Evolutionary conservation across 176 grass and related monocot species (phyloP).

Genomic region (Poa pratensis): DNA sequence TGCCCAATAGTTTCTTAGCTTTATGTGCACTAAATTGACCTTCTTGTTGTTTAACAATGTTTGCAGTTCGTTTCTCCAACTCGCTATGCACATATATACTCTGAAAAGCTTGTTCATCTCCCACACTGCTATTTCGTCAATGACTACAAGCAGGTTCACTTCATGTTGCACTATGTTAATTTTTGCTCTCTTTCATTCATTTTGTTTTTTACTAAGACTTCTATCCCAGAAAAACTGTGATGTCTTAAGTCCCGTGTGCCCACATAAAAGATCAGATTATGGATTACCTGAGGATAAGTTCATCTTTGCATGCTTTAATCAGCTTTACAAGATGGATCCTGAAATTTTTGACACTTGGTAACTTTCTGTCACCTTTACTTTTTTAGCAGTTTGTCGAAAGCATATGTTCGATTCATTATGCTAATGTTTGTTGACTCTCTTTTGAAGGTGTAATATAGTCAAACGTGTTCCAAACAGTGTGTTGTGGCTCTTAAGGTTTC

Average conservation of each 20-base stretch:
- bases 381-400: not conserved
- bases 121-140: conserved; percentile 87
- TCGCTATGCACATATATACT: conserved; percentile 66
- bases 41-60: conserved; percentile 13
- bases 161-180: conserved; percentile 6
- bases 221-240: conserved; percentile 31
- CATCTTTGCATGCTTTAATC: conserved; percentile 39
- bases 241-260: conserved; percentile 2
- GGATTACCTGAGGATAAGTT: conserved; percentile 33
- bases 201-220: not conserved
- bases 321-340: conserved; percentile 35
- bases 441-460: conserved; percentile 30
- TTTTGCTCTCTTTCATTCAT: conserved; percentile 13
- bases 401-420: not conserved
- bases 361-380: not conserved
- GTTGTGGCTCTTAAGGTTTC: conserved; percentile 32
- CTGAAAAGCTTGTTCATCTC: conserved; percentile 80
- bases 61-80: conserved; percentile 31
- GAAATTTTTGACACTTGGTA: conserved; percentile 36
- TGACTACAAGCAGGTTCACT: conserved; percentile 70
- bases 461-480: conserved; percentile 36
- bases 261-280: conserved; percentile 35
- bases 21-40: not conserved
- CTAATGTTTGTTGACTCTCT: conserved; percentile 7
- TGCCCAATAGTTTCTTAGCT: conserved; percentile 31